Evolutionary conservation across 2,329 filamentous ascomycete species (phyloP).

Genomic region (Achaetomium macrosporum): DNA sequence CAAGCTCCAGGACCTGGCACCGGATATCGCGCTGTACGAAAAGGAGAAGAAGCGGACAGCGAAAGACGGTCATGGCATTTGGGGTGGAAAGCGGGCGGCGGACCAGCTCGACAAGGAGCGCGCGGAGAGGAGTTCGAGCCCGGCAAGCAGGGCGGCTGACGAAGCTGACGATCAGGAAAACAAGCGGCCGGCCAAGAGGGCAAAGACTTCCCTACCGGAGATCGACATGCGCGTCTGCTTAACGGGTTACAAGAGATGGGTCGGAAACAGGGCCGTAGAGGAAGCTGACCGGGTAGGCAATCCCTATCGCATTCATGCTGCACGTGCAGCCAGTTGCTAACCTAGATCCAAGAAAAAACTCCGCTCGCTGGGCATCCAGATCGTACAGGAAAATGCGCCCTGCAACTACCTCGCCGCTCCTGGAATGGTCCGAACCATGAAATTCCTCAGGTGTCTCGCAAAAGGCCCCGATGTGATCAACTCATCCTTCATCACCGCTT

Average conservation of each 20-base stretch:
- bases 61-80: constrained; percentile 46
- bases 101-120: constrained; percentile 50
- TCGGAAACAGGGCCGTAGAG: constrained; percentile 65
- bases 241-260: constrained; percentile 81
- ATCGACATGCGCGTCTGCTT: constrained; percentile 71
- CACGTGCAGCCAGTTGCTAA: not conserved
- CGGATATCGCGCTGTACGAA: constrained; percentile 84
- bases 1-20: constrained; percentile 67
- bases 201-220: constrained; percentile 56
- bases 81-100: constrained; percentile 59
- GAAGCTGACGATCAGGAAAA: constrained; percentile 41
- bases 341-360: constrained; percentile 59
- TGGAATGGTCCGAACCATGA: constrained; percentile 79
- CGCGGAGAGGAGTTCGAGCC: constrained; percentile 36
- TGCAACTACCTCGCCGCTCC: constrained; percentile 88
- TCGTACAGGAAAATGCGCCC: constrained; percentile 67
- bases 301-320: not conserved
- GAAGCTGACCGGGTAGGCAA: constrained; percentile 69
- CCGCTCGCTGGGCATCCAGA: constrained; percentile 73
- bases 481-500: constrained; percentile 71
- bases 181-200: constrained; percentile 54
- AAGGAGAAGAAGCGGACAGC: constrained; percentile 78
- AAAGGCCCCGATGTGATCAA: constrained; percentile 72
- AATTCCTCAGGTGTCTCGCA: constrained; percentile 85
- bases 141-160: constrained; percentile 21